A percentile compares a stretch with the other conserved stretches of the same genome.
Evolutionary conservation across 225 moss, liverwort and hornwort species (phyloP).

Genomic region (Climacium dendroides): DNA sequence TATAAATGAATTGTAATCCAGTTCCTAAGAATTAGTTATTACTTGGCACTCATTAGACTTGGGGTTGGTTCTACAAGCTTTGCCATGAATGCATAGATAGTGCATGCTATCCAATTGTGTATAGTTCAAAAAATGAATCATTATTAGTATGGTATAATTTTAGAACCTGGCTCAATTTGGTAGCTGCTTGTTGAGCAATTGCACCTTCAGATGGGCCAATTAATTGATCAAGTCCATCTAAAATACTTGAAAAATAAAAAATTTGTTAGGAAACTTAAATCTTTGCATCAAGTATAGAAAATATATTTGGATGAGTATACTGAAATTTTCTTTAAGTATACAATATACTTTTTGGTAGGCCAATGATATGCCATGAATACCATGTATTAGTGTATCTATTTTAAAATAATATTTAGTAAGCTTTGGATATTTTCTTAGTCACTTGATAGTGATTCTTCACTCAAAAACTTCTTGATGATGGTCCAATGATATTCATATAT

Average conservation of each 20-base stretch:
- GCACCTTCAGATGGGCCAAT: constrained; percentile 8
- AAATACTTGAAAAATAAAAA: neutral
- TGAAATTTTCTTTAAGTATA: neutral
- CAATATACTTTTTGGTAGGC: neutral
- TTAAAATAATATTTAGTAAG: neutral
- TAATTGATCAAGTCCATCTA: constrained; percentile 29
- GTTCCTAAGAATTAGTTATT: too few species aligned
- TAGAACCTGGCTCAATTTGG: constrained; percentile 16
- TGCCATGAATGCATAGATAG: neutral
- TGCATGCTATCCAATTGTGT: neutral
- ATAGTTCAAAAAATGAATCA: neutral
- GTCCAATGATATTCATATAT: neutral
- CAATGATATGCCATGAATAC: neutral
- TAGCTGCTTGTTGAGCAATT: neutral
- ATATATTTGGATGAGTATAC: neutral
- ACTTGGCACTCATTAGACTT: neutral
- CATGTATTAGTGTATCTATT: too few species aligned
- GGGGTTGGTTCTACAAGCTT: neutral
- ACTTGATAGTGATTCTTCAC: neutral
- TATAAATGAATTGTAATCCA: neutral
- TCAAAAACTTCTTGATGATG: neutral
- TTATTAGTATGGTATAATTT: neutral
- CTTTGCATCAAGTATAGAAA: neutral
- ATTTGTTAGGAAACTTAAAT: neutral
- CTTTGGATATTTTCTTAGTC: neutral